Conservation (phyloP, 129 eudicot species). For the Sambucus nigra region DNA sequence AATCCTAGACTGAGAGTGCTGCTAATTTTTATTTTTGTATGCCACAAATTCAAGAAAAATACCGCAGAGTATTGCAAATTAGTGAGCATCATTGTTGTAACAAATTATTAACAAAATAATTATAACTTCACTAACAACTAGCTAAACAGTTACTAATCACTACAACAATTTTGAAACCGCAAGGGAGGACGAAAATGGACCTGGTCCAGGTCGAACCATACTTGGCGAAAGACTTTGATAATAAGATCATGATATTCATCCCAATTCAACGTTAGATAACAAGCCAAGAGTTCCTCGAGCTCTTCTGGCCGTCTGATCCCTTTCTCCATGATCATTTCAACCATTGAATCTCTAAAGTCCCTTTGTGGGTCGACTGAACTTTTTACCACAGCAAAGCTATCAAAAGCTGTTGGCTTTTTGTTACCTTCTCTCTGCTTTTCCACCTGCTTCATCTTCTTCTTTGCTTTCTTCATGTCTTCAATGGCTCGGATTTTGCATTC, state of each 20-base stretch:
- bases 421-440: constrained; percentile 16
- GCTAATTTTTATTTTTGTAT: no score
- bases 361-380: constrained; percentile 48
- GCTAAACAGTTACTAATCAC: constrained; percentile 7
- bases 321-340: constrained; percentile 63
- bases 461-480: constrained; percentile 52
- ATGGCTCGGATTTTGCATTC: constrained; percentile 58
- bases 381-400: constrained; percentile 62
- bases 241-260: constrained; percentile 70
- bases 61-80: background rate
- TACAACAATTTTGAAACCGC: constrained; percentile 11
- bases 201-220: constrained; percentile 50
- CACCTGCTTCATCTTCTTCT: constrained; percentile 26
- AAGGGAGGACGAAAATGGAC: constrained; percentile 16
- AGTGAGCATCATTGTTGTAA: background rate
- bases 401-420: constrained; percentile 20
- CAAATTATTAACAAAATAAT: background rate
- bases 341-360: constrained; percentile 74
- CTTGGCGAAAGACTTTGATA: constrained; percentile 60
- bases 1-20: no score
- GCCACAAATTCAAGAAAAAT: no score
- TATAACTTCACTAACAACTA: constrained; percentile 12
- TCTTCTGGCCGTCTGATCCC: constrained; percentile 41
- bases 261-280: constrained; percentile 54
- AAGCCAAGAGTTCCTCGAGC: constrained; percentile 72